These are phyloP conservation scores for Trichoderma polysporum DNA, from an alignment of 2,329 filamentous ascomycete species.

Conservation along the genomic window DNA sequence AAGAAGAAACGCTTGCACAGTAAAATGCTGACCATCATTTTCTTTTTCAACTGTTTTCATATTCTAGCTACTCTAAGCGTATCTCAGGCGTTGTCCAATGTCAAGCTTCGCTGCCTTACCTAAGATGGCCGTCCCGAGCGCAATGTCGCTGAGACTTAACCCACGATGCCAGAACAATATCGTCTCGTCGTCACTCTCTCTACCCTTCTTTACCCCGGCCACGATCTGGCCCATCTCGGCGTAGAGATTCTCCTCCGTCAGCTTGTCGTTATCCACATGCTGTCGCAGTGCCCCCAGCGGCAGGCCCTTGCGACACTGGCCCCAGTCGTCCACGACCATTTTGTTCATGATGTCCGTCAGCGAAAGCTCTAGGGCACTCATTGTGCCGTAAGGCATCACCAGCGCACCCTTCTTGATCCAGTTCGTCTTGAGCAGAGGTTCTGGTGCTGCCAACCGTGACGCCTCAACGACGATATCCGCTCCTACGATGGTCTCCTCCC, in stretches of 20 bases:
- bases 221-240: constrained; percentile 20
- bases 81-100: constrained; percentile 18
- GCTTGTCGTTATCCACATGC: constrained; percentile 20
- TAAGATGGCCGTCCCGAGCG: constrained; percentile 16
- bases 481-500: constrained; percentile 16
- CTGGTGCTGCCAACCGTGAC: constrained; percentile 12
- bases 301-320: constrained; percentile 21
- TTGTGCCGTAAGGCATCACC: constrained; percentile 20
- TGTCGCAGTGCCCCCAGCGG: constrained; percentile 20
- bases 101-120: constrained; percentile 16
- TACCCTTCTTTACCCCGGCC: constrained; percentile 15
- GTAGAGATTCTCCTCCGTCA: constrained; percentile 19
- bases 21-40: neutral
- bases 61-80: neutral
- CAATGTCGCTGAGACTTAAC: constrained; percentile 20
- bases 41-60: neutral
- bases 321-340: constrained; percentile 20
- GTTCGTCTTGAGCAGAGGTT: constrained; percentile 15
- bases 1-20: neutral
- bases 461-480: constrained; percentile 19
- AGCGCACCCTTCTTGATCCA: constrained; percentile 15
- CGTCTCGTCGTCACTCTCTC: constrained; percentile 20
- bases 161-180: constrained; percentile 22
- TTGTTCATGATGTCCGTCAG: constrained; percentile 21
- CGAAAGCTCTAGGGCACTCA: constrained; percentile 19